Conservation (phyloP, 139 green algal genomes). For the Volvox africanus region DNA sequence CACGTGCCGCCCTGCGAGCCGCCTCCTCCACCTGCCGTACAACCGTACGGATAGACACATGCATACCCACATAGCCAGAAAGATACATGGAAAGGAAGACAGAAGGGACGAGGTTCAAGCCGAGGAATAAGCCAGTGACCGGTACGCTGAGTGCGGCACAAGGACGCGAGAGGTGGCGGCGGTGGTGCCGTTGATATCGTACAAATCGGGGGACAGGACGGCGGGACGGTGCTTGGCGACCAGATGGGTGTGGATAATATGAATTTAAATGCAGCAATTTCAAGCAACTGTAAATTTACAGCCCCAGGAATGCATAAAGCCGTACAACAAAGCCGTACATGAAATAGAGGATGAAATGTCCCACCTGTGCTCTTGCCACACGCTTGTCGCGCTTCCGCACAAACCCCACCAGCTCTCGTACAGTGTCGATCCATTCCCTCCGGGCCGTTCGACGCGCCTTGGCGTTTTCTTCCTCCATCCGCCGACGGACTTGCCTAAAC, state of each 20-base stretch:
- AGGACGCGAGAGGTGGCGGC: no score
- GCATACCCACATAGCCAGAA: background rate
- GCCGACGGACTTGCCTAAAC: slow-evolving; percentile 78
- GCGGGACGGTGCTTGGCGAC: no score
- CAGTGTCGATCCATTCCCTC: slow-evolving; percentile 85
- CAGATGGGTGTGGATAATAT: no score
- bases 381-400: slow-evolving; percentile 92
- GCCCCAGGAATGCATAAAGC: no score
- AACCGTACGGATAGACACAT: background rate
- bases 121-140: no score
- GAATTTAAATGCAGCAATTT: no score
- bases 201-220: no score
- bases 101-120: no score
- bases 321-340: no score
- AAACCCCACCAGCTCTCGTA: slow-evolving; percentile 91
- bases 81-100: background rate
- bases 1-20: slow-evolving; percentile 42
- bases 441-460: slow-evolving; percentile 69
- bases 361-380: slow-evolving; percentile 69
- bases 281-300: no score
- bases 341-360: background rate
- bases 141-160: no score
- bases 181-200: no score
- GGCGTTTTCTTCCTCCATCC: slow-evolving; percentile 96
- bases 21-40: slow-evolving; percentile 65